Percentiles rank a stretch among this genome's conserved stretches.
These are phyloP conservation scores for Xylariaceae sp. DNA, from an alignment of 2,329 filamentous ascomycete genomes.

Conservation along the genomic window DNA sequence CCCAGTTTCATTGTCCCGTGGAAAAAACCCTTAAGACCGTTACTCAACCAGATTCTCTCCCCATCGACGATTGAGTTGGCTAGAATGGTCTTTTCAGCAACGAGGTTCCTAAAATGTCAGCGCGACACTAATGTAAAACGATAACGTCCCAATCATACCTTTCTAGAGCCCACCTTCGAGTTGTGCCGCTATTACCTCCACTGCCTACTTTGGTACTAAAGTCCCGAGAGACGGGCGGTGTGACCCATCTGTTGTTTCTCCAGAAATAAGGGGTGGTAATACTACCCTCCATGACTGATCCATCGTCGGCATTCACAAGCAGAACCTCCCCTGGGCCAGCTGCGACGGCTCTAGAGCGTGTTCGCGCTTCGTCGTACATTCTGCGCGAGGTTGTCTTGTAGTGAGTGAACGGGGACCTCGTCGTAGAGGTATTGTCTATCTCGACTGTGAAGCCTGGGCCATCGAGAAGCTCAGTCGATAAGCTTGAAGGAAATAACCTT, in stretches of 20 bases:
- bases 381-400: conserved; percentile 79
- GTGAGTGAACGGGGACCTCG: conserved; percentile 63
- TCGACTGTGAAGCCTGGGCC: conserved; percentile 40
- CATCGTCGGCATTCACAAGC: conserved; percentile 57
- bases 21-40: conserved; percentile 77
- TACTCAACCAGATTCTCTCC: conserved; percentile 85
- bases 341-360: conserved; percentile 52
- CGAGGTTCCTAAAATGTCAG: conserved; percentile 47
- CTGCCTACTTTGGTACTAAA: conserved; percentile 43
- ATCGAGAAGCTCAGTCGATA: conserved; percentile 40
- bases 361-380: conserved; percentile 68
- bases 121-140: neutral
- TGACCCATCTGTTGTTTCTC: conserved; percentile 70
- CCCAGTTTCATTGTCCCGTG: conserved; percentile 34
- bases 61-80: conserved; percentile 60
- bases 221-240: conserved; percentile 58
- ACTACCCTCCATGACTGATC: conserved; percentile 79
- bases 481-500: conserved; percentile 54
- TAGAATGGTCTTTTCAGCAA: conserved; percentile 60
- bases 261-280: conserved; percentile 80
- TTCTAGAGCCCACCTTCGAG: conserved; percentile 76
- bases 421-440: conserved; percentile 40
- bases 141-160: conserved; percentile 37
- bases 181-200: conserved; percentile 80
- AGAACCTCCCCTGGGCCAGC: conserved; percentile 66